Percentiles rank a stretch among this genome's conserved stretches.
These are phyloP conservation scores for Clonostachys solani DNA, from an alignment of 2,329 filamentous ascomycete species.

Conservation along the genomic window DNA sequence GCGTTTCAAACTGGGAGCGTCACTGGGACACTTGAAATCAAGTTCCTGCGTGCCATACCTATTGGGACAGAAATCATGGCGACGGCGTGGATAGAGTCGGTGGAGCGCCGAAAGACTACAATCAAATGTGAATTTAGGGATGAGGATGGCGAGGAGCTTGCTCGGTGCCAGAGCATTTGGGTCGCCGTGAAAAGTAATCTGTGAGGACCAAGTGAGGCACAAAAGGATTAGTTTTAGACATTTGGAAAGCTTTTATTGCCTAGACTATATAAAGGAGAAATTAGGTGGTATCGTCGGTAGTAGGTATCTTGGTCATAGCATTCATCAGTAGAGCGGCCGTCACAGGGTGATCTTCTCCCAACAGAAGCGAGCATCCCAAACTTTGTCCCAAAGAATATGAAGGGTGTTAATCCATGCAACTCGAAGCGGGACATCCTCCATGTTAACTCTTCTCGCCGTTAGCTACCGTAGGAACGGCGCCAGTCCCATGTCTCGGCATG, in stretches of 20 bases:
- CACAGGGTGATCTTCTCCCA: too few species aligned
- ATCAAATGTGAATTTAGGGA: constrained; percentile 21
- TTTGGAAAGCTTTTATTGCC: too few species aligned
- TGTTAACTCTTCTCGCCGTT: neutral
- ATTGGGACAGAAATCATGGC: constrained; percentile 21
- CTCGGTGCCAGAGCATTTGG: constrained; percentile 22
- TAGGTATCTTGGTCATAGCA: too few species aligned
- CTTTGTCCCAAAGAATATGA: neutral
- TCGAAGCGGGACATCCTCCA: neutral
- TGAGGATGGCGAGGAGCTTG: constrained; percentile 19
- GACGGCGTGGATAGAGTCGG: constrained; percentile 20
- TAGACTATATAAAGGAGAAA: too few species aligned
- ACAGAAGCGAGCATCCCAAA: neutral
- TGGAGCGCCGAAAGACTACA: constrained; percentile 24
- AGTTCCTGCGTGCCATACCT: constrained; percentile 22
- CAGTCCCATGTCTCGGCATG: constrained; percentile 10
- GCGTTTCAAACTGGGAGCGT: constrained; percentile 19
- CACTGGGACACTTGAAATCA: constrained; percentile 26
- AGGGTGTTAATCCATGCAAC: neutral
- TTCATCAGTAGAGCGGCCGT: too few species aligned
- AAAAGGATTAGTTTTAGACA: too few species aligned
- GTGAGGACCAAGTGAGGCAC: too few species aligned
- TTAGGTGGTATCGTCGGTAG: too few species aligned
- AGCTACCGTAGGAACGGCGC: neutral
- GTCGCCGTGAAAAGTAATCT: constrained; percentile 19